Evolutionary conservation across 805 yeast species (phyloP), one percentile per base, ranked within the genome.

Genomic region (Yarrowia deformans): DNA sequence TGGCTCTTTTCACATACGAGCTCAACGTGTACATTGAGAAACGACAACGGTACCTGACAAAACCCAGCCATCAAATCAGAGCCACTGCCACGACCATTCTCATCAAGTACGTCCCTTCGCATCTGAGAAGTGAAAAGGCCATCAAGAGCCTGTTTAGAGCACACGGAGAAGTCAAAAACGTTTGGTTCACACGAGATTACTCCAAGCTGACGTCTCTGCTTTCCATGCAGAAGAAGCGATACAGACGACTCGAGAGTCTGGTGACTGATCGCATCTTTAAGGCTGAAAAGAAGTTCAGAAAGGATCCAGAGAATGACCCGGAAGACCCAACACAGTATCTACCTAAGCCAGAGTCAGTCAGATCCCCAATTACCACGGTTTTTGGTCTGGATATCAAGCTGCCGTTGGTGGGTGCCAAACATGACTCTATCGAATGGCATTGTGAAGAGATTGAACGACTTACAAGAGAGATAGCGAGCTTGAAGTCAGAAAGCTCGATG

Each of bases 361-460:
- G 63, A n/a, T 16, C 10, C 10, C 63, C 63, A 3, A 16, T 56
- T 1, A 12, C 48, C 19, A 3, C 66, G 1, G 46, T 71, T 60
- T 48, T 69, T 0, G 42, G 50, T 3, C 23, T 48, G 37, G 61
- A 48, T 2, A 61, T 74, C 8, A 70, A 54, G 14, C 80, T 84
- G 12, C 88, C 86, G 68, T 80, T 88, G 67, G 80, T 87, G 72
- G 91, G 95, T 64, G 77, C 87, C 75, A 90, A 89, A 78, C 92
- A 89, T 68, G 86, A 87, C 72, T 85, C 94, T 23, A 84, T 92
- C 73, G 84, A 87, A 49, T 88, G 90, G 75, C 87, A 89, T 70
- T 82, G 85, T 60, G 86, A 88, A 68, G 85, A 83, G 72, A 77
- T 91, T 69, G 87, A 87, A 39, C 89, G 88, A 69, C 81, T 88